Percentiles rank a stretch among this genome's conserved stretches.
Evolutionary conservation across 2,329 filamentous ascomycete species (phyloP).

Genomic region (Sclerotinia nivalis): DNA sequence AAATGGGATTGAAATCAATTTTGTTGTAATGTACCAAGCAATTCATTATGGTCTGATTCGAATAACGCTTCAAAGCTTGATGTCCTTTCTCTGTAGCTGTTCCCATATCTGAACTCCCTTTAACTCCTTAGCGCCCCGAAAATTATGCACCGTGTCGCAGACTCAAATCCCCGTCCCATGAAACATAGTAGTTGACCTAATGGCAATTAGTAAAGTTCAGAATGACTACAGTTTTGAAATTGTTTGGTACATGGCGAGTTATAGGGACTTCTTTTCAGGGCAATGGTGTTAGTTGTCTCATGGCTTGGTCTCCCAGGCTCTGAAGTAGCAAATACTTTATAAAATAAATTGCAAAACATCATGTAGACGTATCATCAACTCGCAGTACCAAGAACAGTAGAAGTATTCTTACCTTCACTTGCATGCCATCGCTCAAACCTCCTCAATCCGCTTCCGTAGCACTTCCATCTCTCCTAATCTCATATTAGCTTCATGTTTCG

Average conservation of each 20-base stretch:
- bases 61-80: neutral
- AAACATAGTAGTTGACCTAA: slow-evolving; percentile 1
- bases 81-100: neutral
- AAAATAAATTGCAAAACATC: slow-evolving; percentile 79
- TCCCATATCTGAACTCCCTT: slow-evolving; percentile 5
- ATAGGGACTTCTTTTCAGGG: slow-evolving; percentile 61
- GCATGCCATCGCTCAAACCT: neutral
- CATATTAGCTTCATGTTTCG: slow-evolving; percentile 28
- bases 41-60: neutral
- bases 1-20: neutral
- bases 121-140: slow-evolving; percentile 6
- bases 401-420: slow-evolving; percentile 1
- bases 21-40: neutral
- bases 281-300: slow-evolving; percentile 97
- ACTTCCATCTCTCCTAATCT: slow-evolving; percentile 55
- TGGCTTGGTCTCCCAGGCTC: slow-evolving; percentile 78
- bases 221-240: neutral
- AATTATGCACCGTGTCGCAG: neutral
- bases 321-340: slow-evolving; percentile 99
- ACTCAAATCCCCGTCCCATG: slow-evolving; percentile 9
- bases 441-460: slow-evolving; percentile 43
- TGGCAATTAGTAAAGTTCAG: neutral
- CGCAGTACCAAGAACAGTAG: neutral
- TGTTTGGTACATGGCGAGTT: slow-evolving; percentile 22
- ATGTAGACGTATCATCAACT: slow-evolving; percentile 48